A percentile compares a stretch with the other conserved stretches of the same genome.
phyloP scores from a whole-genome alignment of 1,139 yeast genomes.

The Nakaseomyces sp. region DNA sequence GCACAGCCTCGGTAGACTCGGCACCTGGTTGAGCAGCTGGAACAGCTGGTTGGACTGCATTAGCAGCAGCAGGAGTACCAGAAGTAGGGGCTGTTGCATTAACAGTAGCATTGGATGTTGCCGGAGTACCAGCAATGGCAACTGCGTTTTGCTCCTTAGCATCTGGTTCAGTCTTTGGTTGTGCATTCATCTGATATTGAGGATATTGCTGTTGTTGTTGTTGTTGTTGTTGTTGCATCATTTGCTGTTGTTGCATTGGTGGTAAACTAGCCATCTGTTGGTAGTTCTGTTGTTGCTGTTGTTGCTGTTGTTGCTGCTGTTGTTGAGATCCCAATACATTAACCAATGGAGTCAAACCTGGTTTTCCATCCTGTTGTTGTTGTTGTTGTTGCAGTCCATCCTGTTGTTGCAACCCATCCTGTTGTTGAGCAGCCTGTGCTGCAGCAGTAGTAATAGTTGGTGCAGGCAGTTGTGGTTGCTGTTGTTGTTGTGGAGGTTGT shows the following conservation, averaged over 20 bases:
- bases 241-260: conserved; percentile 2
- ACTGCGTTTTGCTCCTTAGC: conserved; percentile 6
- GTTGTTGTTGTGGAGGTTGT: conserved; percentile 7
- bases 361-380: background rate
- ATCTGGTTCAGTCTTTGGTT: conserved; percentile 7
- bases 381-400: background rate
- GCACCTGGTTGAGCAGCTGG: conserved; percentile 25
- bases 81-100: background rate
- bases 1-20: conserved; percentile 23
- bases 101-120: too few species aligned
- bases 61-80: conserved; percentile 2
- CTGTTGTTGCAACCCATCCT: background rate
- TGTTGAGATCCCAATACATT: conserved; percentile 1
- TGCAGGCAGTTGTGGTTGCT: conserved; percentile 13
- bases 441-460: background rate
- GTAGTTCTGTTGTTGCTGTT: background rate
- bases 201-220: background rate
- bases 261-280: conserved; percentile 2
- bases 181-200: conserved; percentile 1
- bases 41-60: conserved; percentile 12
- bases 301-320: too few species aligned
- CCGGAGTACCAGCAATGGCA: background rate
- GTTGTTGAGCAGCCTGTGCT: background rate
- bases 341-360: conserved; percentile 1
- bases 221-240: conserved; percentile 1